Conservation (phyloP, 495 filamentous ascomycete genomes). For the Penicillium maclennaniae region DNA sequence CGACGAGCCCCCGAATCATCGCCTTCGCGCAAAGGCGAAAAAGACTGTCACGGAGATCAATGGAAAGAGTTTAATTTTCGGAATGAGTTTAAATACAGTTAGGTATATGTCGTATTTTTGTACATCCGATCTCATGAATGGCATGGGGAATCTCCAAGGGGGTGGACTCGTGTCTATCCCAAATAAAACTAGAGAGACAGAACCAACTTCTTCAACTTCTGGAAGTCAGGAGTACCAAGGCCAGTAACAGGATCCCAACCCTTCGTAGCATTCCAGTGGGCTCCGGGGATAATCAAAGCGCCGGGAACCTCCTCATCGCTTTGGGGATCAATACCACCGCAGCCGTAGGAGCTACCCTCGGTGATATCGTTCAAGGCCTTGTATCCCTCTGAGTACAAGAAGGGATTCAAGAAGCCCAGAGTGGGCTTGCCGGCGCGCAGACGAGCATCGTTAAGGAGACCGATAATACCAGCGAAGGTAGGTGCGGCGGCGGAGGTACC, state of each 20-base stretch:
- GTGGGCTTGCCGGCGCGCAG: constrained; percentile 40
- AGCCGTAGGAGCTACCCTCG: constrained; percentile 25
- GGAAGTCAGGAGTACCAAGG: constrained; percentile 42
- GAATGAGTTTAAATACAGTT: too few relatives aligned
- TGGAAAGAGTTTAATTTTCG: too few relatives aligned
- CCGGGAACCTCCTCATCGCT: constrained; percentile 20
- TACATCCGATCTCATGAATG: too few relatives aligned
- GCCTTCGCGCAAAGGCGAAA: too few relatives aligned
- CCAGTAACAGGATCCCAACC: constrained; percentile 51
- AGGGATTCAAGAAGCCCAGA: constrained; percentile 54
- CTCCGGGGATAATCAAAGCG: constrained; percentile 26
- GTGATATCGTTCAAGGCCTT: constrained; percentile 33
- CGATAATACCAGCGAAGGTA: constrained; percentile 44
- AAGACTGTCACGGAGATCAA: too few relatives aligned
- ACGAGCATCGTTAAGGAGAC: constrained; percentile 50
- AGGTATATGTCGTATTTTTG: too few relatives aligned
- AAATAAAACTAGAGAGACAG: constrained; percentile 2
- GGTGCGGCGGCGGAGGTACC: constrained; percentile 53
- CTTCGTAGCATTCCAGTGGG: constrained; percentile 33
- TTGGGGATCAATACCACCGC: constrained; percentile 28
- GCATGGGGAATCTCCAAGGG: too few relatives aligned
- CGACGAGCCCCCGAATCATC: too few relatives aligned
- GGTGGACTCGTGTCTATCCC: background rate
- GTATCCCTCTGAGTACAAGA: constrained; percentile 35
- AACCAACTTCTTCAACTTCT: constrained; percentile 32